These are phyloP conservation scores for Hericium erinaceus DNA, from an alignment of 768 basidiomycete species.

Conservation along the genomic window DNA sequence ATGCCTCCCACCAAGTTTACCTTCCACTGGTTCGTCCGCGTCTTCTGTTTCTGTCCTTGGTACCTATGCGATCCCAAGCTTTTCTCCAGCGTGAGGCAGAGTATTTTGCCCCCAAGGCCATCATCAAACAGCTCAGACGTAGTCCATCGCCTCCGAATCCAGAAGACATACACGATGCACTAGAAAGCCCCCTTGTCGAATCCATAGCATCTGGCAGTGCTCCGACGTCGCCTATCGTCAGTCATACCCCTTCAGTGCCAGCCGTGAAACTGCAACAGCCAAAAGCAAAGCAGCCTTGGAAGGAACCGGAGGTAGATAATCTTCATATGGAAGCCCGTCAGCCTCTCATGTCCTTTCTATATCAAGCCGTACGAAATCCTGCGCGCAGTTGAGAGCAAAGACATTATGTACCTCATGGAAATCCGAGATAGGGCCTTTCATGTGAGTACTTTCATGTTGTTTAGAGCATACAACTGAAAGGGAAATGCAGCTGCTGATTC, in stretches of 20 bases:
- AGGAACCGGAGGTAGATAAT: slow-evolving; percentile 10
- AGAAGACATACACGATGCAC: slow-evolving; percentile 9
- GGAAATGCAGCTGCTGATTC: slow-evolving; percentile 55
- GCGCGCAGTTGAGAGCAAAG: slow-evolving; percentile 76
- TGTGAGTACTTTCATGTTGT: slow-evolving; percentile 33
- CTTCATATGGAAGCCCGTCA: neutral
- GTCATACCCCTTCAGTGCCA: too few species aligned
- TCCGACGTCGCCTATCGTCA: too few species aligned
- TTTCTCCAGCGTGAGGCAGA: slow-evolving; percentile 69
- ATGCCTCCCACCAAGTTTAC: slow-evolving; percentile 63
- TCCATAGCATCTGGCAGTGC: neutral
- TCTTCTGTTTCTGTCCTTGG: neutral
- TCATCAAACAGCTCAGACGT: slow-evolving; percentile 40
- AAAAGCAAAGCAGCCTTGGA: slow-evolving; percentile 11
- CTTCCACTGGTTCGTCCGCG: slow-evolving; percentile 43
- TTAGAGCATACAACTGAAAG: neutral
- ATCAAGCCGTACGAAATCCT: slow-evolving; percentile 57
- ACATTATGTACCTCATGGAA: slow-evolving; percentile 78
- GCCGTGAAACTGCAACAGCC: slow-evolving; percentile 11
- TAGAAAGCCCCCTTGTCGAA: slow-evolving; percentile 20
- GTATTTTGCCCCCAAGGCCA: slow-evolving; percentile 43
- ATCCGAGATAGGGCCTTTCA: slow-evolving; percentile 72
- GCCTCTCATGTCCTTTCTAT: slow-evolving; percentile 5
- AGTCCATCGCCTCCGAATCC: slow-evolving; percentile 21
- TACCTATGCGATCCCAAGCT: slow-evolving; percentile 31